Conservation (phyloP, 495 filamentous ascomycete species). For the Penicillium taxi region DNA sequence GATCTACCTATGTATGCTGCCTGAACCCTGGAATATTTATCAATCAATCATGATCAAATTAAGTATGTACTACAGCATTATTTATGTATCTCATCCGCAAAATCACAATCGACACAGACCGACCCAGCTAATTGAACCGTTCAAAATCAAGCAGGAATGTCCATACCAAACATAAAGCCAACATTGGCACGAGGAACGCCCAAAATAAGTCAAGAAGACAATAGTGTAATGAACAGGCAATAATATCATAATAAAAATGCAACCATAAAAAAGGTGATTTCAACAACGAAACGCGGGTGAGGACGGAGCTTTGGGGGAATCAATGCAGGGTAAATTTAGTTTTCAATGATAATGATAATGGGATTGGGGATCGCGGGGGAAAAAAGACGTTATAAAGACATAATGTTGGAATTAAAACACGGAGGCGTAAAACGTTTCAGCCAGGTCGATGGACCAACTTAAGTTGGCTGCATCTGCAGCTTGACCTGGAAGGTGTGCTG, state of each 20-base stretch:
- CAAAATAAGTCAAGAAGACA: background rate
- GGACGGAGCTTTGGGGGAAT: background rate
- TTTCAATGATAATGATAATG: background rate
- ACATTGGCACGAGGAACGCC: background rate
- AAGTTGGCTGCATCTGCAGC: conserved; percentile 18
- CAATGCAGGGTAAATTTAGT: background rate
- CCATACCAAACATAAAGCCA: no score
- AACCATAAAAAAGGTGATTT: background rate
- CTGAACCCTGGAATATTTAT: background rate
- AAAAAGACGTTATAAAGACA: background rate
- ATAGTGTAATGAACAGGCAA: background rate
- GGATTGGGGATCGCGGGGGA: background rate
- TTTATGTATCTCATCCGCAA: conserved; percentile 11
- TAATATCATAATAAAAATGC: background rate
- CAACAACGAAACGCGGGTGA: background rate
- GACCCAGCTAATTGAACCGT: conserved; percentile 3
- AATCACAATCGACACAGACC: conserved; percentile 6
- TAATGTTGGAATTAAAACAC: background rate
- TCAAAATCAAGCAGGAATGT: conserved; percentile 1
- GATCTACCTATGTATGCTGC: background rate
- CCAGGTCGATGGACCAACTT: no score
- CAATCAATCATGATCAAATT: conserved; percentile 8
- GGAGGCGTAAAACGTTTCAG: background rate
- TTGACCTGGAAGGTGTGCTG: conserved; percentile 26
- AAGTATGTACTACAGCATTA: conserved; percentile 20